A percentile compares a stretch with the other conserved stretches of the same genome.
Evolutionary conservation across 1,284 basidiomycete species (phyloP).

Genomic region (Naganishia sp.): DNA sequence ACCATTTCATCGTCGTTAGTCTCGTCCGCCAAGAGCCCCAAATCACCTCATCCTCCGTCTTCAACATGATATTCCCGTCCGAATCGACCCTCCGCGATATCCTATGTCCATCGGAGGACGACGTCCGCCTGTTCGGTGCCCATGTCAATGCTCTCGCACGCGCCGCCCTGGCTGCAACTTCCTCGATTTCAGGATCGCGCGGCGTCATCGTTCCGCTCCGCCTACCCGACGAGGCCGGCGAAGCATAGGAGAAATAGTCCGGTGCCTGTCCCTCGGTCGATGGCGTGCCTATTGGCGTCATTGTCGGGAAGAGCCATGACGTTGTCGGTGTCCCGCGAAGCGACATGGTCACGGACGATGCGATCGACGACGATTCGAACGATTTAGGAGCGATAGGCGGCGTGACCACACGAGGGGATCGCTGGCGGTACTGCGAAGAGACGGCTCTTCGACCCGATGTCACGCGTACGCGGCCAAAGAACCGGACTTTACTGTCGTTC

Average conservation of each 20-base stretch:
- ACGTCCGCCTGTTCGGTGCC: slow-evolving; percentile 25
- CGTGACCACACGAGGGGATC: slow-evolving; percentile 2
- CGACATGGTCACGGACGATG: slow-evolving; percentile 19
- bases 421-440: slow-evolving; percentile 17
- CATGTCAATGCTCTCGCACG: slow-evolving; percentile 20
- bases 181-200: slow-evolving; percentile 29
- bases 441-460: slow-evolving; percentile 20
- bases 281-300: slow-evolving; percentile 25
- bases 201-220: slow-evolving; percentile 24
- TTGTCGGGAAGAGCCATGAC: slow-evolving; percentile 16
- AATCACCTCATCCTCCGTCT: slow-evolving; percentile 30
- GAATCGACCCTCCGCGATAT: neutral
- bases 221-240: slow-evolving; percentile 7
- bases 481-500: slow-evolving; percentile 30
- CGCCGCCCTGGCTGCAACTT: slow-evolving; percentile 27
- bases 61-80: slow-evolving; percentile 13
- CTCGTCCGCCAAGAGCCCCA: slow-evolving; percentile 26
- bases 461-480: slow-evolving; percentile 31
- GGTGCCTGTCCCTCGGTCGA: slow-evolving; percentile 1
- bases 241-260: slow-evolving; percentile 27
- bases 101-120: slow-evolving; percentile 8
- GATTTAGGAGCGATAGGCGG: slow-evolving; percentile 14
- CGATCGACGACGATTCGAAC: slow-evolving; percentile 4
- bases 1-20: slow-evolving; percentile 27
- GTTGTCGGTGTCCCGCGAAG: slow-evolving; percentile 19